Percentiles rank a stretch among this genome's conserved stretches.
Conservation (phyloP, 805 yeast species). For the Candida awuae region DNA sequence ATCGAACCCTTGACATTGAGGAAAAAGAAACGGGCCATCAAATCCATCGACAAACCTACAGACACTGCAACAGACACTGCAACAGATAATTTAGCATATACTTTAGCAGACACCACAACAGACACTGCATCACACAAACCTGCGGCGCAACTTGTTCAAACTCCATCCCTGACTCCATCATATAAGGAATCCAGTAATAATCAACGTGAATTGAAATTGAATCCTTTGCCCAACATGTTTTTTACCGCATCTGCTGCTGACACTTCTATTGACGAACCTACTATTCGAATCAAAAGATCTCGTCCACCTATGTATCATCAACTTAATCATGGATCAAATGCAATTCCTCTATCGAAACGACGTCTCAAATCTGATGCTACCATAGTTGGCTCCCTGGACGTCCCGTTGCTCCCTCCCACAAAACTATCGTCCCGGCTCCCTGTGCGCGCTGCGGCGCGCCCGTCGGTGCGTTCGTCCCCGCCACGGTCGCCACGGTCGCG, state of each 20-base stretch:
- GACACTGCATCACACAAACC: too few relatives aligned
- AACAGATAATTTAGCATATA: too few relatives aligned
- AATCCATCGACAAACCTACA: constrained; percentile 19
- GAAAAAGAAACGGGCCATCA: constrained; percentile 20
- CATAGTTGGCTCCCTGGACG: not conserved
- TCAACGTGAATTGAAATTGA: constrained; percentile 1
- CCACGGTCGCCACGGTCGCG: too few relatives aligned
- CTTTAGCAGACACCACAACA: too few relatives aligned
- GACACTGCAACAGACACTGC: not conserved
- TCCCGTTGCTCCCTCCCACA: not conserved
- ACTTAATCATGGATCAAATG: too few relatives aligned
- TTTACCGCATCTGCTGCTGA: not conserved
- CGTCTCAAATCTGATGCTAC: constrained; percentile 1
- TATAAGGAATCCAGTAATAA: constrained; percentile 1
- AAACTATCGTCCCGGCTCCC: not conserved
- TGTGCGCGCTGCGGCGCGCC: too few relatives aligned
- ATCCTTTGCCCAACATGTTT: not conserved
- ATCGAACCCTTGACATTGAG: constrained; percentile 27
- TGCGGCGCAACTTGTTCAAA: too few relatives aligned
- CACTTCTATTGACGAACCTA: not conserved
- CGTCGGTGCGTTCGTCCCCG: too few relatives aligned
- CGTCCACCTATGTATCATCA: too few relatives aligned
- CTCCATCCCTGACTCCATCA: too few relatives aligned
- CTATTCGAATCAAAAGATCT: not conserved
- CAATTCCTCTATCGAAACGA: not conserved